These are phyloP conservation scores for Diplotaxis tenuifolia DNA, from an alignment of 345 rosid genomes.

Conservation along the genomic window DNA sequence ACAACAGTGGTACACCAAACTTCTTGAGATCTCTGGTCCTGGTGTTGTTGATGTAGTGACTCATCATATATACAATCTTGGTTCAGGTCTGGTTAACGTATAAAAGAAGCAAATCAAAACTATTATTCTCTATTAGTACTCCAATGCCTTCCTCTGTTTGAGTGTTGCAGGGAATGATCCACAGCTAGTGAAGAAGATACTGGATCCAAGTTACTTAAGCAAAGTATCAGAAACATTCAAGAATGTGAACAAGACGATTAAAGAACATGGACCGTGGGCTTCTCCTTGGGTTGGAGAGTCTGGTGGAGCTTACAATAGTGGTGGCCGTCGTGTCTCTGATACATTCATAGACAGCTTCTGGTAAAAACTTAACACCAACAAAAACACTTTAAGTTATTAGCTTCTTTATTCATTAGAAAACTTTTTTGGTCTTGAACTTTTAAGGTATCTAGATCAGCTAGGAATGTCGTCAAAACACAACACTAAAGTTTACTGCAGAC, in stretches of 20 bases:
- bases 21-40: slow-evolving; percentile 75
- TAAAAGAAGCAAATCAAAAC: neutral
- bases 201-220: slow-evolving; percentile 69
- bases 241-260: slow-evolving; percentile 51
- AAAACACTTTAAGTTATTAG: neutral
- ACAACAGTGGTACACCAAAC: slow-evolving; percentile 61
- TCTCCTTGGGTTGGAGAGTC: slow-evolving; percentile 99
- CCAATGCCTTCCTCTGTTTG: neutral
- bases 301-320: slow-evolving; percentile 97
- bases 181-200: slow-evolving; percentile 61
- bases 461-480: slow-evolving; percentile 91
- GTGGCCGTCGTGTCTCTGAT: slow-evolving; percentile 78
- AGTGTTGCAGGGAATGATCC: slow-evolving; percentile 74
- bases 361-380: slow-evolving; percentile 42
- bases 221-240: slow-evolving; percentile 56
- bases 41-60: slow-evolving; percentile 57
- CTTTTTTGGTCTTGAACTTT: neutral
- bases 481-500: slow-evolving; percentile 97
- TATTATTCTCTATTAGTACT: neutral
- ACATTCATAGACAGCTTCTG: slow-evolving; percentile 93
- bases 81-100: slow-evolving; percentile 55
- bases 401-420: neutral
- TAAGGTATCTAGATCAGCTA: slow-evolving; percentile 97
- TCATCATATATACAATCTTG: slow-evolving; percentile 96
- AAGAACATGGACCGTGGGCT: slow-evolving; percentile 76